These are phyloP conservation scores for Phytophthora idaei DNA, from an alignment of 352 stramenopile species.

Conservation along the genomic window DNA sequence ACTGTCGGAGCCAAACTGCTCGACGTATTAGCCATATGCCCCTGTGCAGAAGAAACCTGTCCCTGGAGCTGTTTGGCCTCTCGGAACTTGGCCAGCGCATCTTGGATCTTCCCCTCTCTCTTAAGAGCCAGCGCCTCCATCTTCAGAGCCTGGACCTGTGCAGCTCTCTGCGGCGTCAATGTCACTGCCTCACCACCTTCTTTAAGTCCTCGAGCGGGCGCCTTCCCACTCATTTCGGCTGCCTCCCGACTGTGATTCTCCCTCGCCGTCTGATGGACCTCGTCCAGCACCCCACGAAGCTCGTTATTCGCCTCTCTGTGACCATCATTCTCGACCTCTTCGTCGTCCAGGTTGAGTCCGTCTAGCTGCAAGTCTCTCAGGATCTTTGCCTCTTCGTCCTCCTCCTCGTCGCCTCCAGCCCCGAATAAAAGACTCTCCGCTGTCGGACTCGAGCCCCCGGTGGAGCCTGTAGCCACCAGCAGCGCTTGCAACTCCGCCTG, in stretches of 20 bases:
- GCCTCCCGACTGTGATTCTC: conserved; percentile 31
- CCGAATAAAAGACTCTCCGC: conserved; percentile 57
- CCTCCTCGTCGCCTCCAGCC: conserved; percentile 26
- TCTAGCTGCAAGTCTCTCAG: conserved; percentile 56
- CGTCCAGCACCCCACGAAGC: conserved; percentile 42
- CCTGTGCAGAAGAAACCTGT: conserved; percentile 18
- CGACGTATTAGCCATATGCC: not conserved
- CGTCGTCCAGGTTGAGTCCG: conserved; percentile 33
- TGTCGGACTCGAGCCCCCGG: conserved; percentile 42
- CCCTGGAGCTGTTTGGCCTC: conserved; percentile 64
- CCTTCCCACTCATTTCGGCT: conserved; percentile 21
- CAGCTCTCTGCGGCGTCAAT: not conserved
- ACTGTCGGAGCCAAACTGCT: not conserved
- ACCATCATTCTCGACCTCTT: conserved; percentile 27
- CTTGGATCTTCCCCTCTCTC: conserved; percentile 52
- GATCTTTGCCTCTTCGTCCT: conserved; percentile 72
- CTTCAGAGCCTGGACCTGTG: conserved; percentile 54
- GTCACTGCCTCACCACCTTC: not conserved
- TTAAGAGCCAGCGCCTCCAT: conserved; percentile 62
- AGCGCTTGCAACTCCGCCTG: conserved; percentile 68
- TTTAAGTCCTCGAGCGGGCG: not conserved
- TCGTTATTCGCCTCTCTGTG: conserved; percentile 43
- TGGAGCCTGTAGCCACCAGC: conserved; percentile 31
- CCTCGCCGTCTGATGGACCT: conserved; percentile 39
- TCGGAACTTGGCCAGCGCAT: conserved; percentile 62